These are phyloP conservation scores for Pseudoperonospora humuli DNA, from an alignment of 352 stramenopile species.

Conservation along the genomic window DNA sequence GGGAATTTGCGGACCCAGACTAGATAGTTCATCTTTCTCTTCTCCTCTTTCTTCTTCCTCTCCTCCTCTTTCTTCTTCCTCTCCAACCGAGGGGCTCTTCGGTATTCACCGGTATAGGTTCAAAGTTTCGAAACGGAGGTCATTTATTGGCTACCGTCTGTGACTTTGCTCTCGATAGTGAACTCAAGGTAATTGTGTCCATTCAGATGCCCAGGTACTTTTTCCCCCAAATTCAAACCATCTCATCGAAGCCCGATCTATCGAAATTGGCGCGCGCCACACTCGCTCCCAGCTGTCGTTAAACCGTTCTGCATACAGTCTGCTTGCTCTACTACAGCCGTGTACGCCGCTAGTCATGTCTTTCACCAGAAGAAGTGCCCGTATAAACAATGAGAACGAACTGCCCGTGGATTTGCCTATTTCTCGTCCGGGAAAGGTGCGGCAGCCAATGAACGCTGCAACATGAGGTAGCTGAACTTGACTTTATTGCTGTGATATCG, in stretches of 20 bases:
- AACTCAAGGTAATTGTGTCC: conserved; percentile 16
- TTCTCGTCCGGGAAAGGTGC: conserved; percentile 45
- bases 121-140: conserved; percentile 27
- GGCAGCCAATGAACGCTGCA: neutral
- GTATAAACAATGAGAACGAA: conserved; percentile 73
- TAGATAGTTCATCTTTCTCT: no score
- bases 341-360: conserved; percentile 11
- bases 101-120: conserved; percentile 13
- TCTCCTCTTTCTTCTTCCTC: no score
- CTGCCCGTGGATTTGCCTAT: conserved; percentile 28
- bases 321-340: neutral
- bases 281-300: neutral
- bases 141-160: conserved; percentile 19
- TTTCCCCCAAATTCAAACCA: conserved; percentile 11
- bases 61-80: no score
- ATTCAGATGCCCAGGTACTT: conserved; percentile 7
- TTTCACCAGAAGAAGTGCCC: conserved; percentile 15
- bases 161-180: conserved; percentile 8
- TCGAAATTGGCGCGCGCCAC: neutral
- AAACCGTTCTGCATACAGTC: no score
- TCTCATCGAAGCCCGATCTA: no score
- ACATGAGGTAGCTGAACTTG: neutral
- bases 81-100: no score
- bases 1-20: no score
- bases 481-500: conserved; percentile 4